Evolutionary conservation across 164 flowering plant species (phyloP), one percentile per base, ranked within the genome.

Genomic region (Vitis rotundifolia): DNA sequence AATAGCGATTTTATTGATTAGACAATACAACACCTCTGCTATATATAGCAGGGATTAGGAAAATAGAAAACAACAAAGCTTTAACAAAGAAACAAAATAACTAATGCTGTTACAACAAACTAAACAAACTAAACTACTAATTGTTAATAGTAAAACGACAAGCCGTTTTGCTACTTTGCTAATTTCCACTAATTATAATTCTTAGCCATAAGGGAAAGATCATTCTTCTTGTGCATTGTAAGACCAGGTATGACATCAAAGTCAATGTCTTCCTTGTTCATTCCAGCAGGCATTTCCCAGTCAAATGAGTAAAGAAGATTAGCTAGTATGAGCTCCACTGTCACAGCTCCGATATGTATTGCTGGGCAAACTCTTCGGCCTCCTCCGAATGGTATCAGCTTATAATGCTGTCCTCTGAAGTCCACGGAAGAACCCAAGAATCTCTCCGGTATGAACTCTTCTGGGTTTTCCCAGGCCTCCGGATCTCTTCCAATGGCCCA

Each of bases 401-500:
- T 73, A 49, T 54, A 74, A 59, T 68, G 59, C 8, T 60, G 60
- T 8, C 77, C 77, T 31, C 55, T 71, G 31, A 67, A 67, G 37
- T 73, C 71, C 8, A 22, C 56, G 44, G 49, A 49, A 13, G 52
- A 53, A n/a, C 63, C 71, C 66, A 75, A 56, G 52, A 81, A 78
- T 52, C 82, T 81, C 62, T 81, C 81, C 0, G 84, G 84, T 49
- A n/a, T 31, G 57, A 81, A 81, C 59, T 56, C 71, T 13, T 74
- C 68, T 4, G 80, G 77, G 14, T 64, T 71, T 14, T 71, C 75
- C 84, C 84, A 81, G 5, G 52, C 49, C 31, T 72, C 76, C 5
- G 78, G 76, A 49, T 80, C 83, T 49, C 75, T 72, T 8, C 80
- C 76, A 5, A 81, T 71, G 9, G 74, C 79, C 78, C 77, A 80